Evolutionary conservation across 2,329 filamentous ascomycete species (phyloP).

Genomic region (Aspergillus fructus): DNA sequence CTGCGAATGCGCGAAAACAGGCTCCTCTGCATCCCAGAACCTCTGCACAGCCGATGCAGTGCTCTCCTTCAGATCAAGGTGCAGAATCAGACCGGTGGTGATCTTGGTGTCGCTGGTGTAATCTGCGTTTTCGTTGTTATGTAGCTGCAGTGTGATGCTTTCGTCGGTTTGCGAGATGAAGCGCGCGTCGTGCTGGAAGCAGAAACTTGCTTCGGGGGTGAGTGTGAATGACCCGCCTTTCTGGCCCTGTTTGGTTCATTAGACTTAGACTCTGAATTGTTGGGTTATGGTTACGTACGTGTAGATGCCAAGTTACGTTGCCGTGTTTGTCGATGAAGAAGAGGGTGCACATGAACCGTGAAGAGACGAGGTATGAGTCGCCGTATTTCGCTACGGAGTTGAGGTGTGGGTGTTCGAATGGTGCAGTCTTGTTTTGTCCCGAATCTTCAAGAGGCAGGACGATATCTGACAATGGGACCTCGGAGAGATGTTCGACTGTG

Average conservation of each 20-base stretch:
- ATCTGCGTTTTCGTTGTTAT: background rate
- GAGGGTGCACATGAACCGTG: slow-evolving; percentile 22
- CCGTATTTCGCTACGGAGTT: slow-evolving; percentile 24
- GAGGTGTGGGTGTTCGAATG: slow-evolving; percentile 25
- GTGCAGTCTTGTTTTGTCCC: slow-evolving; percentile 16
- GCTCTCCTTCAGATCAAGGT: background rate
- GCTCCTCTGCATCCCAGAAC: background rate
- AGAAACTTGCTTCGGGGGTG: slow-evolving; percentile 20
- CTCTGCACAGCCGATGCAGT: background rate
- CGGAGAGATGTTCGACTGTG: slow-evolving; percentile 21
- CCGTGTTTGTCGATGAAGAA: slow-evolving; percentile 25
- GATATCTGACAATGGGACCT: slow-evolving; percentile 20
- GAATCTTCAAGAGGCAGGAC: slow-evolving; percentile 11
- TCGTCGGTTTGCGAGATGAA: slow-evolving; percentile 11
- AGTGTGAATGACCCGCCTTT: slow-evolving; percentile 26
- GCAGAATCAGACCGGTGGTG: background rate
- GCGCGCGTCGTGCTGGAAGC: slow-evolving; percentile 34
- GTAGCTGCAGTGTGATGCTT: background rate
- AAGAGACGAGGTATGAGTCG: slow-evolving; percentile 21
- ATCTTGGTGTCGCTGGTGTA: background rate
- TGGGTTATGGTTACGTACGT: slow-evolving; percentile 12
- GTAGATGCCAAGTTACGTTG: slow-evolving; percentile 26
- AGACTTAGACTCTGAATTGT: background rate
- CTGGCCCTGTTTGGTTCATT: slow-evolving; percentile 15
- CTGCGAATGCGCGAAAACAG: background rate